Evolutionary conservation across 2,329 filamentous ascomycete genomes (phyloP).

Genomic region (Rachicladosporium sp.): DNA sequence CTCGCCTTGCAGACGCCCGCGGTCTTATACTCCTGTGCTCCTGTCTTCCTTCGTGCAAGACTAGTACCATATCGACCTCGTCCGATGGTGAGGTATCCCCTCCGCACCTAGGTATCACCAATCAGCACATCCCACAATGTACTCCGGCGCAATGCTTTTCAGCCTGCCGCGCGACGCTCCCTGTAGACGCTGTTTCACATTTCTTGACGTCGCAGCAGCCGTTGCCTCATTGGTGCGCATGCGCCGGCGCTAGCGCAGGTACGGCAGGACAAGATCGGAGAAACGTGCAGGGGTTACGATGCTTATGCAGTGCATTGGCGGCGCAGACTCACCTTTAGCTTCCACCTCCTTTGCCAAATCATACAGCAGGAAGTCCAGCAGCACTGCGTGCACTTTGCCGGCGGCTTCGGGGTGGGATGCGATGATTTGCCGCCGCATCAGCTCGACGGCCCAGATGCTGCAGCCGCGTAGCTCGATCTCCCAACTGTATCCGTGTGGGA

Average conservation of each 20-base stretch:
- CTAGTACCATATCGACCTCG: conserved; percentile 88
- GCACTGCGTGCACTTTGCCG: conserved; percentile 60
- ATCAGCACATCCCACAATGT: conserved; percentile 1
- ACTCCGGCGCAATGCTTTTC: no score
- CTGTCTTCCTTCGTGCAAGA: neutral
- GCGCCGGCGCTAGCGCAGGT: no score
- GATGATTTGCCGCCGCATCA: conserved; percentile 71
- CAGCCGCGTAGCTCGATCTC: conserved; percentile 84
- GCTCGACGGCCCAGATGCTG: conserved; percentile 91
- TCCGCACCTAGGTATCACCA: conserved; percentile 22
- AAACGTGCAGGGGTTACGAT: no score
- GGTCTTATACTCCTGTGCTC: conserved; percentile 1
- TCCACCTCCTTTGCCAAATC: conserved; percentile 86
- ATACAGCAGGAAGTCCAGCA: conserved; percentile 96
- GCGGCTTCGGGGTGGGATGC: conserved; percentile 54
- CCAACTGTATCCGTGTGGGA: conserved; percentile 62
- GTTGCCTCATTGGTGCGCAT: no score
- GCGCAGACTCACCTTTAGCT: conserved; percentile 22
- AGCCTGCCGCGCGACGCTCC: no score
- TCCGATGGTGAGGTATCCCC: conserved; percentile 68
- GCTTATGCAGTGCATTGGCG: no score
- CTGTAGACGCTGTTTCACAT: no score
- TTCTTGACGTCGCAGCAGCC: no score
- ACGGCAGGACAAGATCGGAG: no score
- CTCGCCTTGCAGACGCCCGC: neutral